phyloP scores from a whole-genome alignment of 2,329 filamentous ascomycete species.

The Cladophialophora exuberans region DNA sequence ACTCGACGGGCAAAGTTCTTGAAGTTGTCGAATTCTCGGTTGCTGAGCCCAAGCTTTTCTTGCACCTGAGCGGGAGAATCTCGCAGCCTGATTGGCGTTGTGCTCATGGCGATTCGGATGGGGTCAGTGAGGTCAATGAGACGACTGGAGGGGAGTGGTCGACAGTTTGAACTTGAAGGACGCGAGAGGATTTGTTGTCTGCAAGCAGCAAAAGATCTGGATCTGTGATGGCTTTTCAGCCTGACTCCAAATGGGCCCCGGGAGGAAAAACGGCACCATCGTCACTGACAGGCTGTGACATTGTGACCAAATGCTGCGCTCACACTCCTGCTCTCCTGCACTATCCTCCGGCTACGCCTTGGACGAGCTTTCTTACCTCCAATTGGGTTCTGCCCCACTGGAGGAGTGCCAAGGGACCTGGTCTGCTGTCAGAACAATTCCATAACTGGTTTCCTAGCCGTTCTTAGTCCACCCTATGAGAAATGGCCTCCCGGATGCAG shows the following conservation, averaged over 20 bases:
- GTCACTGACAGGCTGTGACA: slow-evolving; percentile 21
- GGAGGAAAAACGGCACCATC: slow-evolving; percentile 12
- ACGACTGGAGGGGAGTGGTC: slow-evolving; percentile 11
- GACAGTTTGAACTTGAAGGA: slow-evolving; percentile 8
- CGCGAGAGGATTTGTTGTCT: slow-evolving; percentile 5
- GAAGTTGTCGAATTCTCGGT: slow-evolving; percentile 28
- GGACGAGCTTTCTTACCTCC: slow-evolving; percentile 12
- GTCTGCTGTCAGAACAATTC: slow-evolving; percentile 7
- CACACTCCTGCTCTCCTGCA: slow-evolving; percentile 10
- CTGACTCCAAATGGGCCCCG: slow-evolving; percentile 14
- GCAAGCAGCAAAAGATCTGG: background rate
- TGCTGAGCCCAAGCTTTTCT: slow-evolving; percentile 24
- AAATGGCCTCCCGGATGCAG: slow-evolving; percentile 13
- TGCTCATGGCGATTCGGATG: slow-evolving; percentile 22
- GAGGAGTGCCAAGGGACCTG: slow-evolving; percentile 14
- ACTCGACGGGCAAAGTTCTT: slow-evolving; percentile 26
- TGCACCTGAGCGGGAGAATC: slow-evolving; percentile 25
- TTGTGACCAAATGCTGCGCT: slow-evolving; percentile 19
- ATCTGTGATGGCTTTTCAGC: slow-evolving; percentile 13
- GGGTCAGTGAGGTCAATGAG: background rate
- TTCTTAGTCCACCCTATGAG: slow-evolving; percentile 10
- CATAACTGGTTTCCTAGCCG: slow-evolving; percentile 15
- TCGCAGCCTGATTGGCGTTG: slow-evolving; percentile 27
- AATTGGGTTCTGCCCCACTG: slow-evolving; percentile 24
- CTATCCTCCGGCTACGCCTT: slow-evolving; percentile 17